Evolutionary conservation across 768 basidiomycete genomes (phyloP).

Genomic region (Rhodotorula taiwanensis): DNA sequence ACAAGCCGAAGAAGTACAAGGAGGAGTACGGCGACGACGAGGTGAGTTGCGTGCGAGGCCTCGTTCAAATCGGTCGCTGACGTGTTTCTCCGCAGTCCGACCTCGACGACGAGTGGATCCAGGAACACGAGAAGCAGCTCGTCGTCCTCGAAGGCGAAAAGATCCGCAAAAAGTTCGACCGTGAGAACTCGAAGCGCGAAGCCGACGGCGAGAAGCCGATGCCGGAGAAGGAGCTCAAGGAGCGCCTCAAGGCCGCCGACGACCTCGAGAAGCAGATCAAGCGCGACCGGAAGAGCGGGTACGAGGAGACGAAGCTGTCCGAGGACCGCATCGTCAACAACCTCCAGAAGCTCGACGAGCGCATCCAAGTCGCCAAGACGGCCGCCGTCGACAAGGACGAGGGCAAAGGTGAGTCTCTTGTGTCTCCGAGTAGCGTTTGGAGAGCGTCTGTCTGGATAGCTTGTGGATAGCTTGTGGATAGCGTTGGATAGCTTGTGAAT

Average conservation of each 20-base stretch:
- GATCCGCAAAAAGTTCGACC: slow-evolving; percentile 72
- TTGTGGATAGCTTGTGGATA: too few relatives aligned
- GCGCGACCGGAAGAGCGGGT: slow-evolving; percentile 73
- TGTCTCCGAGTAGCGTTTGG: too few relatives aligned
- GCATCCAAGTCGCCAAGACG: slow-evolving; percentile 74
- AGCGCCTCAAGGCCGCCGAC: slow-evolving; percentile 63
- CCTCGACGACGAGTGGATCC: slow-evolving; percentile 85
- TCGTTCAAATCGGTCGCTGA: too few relatives aligned
- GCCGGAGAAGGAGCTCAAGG: slow-evolving; percentile 53
- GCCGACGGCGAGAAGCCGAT: slow-evolving; percentile 51
- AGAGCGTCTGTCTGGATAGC: too few relatives aligned
- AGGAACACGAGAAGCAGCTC: slow-evolving; percentile 65
- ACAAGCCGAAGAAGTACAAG: slow-evolving; percentile 61
- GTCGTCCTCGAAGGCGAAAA: slow-evolving; percentile 81
- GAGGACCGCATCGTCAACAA: slow-evolving; percentile 72
- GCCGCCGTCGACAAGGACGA: slow-evolving; percentile 89
- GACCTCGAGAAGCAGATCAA: slow-evolving; percentile 66
- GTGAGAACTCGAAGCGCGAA: slow-evolving; percentile 60
- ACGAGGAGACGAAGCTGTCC: slow-evolving; percentile 54
- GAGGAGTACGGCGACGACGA: slow-evolving; percentile 64
- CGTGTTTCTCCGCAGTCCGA: slow-evolving; percentile 53
- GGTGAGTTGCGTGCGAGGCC: background rate
- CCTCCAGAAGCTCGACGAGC: slow-evolving; percentile 76
- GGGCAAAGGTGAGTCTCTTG: slow-evolving; percentile 54
- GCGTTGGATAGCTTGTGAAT: too few relatives aligned